Conservation (phyloP, 2,329 filamentous ascomycete genomes). For the Aspergillus carbonarius region DNA sequence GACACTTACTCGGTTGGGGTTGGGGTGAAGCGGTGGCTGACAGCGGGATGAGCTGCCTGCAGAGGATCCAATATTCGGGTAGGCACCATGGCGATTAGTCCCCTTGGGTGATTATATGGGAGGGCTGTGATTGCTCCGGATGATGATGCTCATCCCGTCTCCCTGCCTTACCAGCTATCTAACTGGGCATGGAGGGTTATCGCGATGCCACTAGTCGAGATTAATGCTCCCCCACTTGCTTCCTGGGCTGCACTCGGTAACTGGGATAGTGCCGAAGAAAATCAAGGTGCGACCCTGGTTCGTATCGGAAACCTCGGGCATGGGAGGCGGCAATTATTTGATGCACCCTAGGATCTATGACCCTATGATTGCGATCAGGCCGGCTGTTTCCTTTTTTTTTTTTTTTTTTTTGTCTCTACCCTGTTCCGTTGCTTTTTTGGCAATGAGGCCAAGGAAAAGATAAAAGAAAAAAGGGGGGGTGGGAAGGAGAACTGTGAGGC, state of each 20-base stretch:
- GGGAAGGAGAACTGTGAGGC: neutral
- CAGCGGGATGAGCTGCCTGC: conserved; percentile 2
- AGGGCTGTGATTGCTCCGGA: conserved; percentile 5
- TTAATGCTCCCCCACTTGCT: conserved; percentile 5
- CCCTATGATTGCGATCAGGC: conserved; percentile 4
- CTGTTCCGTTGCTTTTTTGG: neutral
- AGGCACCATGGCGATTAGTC: conserved; percentile 1
- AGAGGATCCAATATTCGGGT: conserved; percentile 6
- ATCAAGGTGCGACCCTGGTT: conserved; percentile 11
- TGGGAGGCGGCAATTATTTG: conserved; percentile 15
- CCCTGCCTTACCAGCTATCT: neutral
- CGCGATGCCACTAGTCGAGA: neutral
- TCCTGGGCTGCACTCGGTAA: neutral
- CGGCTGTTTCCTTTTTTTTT: conserved; percentile 5
- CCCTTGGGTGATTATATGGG: neutral
- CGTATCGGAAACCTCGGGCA: conserved; percentile 12
- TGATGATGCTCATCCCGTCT: neutral
- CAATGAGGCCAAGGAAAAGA: neutral
- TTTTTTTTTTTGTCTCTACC: neutral
- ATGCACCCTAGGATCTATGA: neutral
- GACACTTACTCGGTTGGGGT: conserved; percentile 10
- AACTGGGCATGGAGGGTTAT: neutral
- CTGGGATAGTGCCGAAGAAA: conserved; percentile 12
- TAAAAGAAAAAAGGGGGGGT: neutral
- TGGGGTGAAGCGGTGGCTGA: conserved; percentile 7